These are phyloP conservation scores for Leptographium galeiforme DNA, from an alignment of 2,329 filamentous ascomycete species.

Conservation along the genomic window DNA sequence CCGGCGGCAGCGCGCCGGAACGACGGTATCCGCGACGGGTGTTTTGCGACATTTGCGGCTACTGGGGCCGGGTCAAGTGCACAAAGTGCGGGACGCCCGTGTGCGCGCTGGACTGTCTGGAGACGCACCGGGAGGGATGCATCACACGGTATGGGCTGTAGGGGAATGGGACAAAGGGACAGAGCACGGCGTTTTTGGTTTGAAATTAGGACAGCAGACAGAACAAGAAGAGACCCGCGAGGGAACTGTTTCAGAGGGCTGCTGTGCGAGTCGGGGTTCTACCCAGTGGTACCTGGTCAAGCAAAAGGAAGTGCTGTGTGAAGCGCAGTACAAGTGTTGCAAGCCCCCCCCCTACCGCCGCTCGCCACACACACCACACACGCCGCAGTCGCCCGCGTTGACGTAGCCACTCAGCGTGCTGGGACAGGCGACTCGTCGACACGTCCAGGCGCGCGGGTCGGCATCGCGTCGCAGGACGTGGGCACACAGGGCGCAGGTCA, in stretches of 20 bases:
- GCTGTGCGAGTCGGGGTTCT: too few relatives aligned
- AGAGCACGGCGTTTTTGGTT: neutral
- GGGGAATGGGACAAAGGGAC: neutral
- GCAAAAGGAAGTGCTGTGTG: too few relatives aligned
- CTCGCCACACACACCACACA: slow-evolving; percentile 57
- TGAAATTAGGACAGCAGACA: neutral
- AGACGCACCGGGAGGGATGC: slow-evolving; percentile 58
- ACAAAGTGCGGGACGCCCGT: slow-evolving; percentile 65
- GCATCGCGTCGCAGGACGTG: slow-evolving; percentile 49
- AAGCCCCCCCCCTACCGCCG: too few relatives aligned
- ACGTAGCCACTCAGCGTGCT: slow-evolving; percentile 42
- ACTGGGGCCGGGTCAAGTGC: slow-evolving; percentile 66
- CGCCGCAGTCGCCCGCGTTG: slow-evolving; percentile 55
- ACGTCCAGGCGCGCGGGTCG: slow-evolving; percentile 50
- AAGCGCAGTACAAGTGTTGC: too few relatives aligned
- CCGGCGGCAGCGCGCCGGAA: slow-evolving; percentile 24
- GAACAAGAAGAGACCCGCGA: too few relatives aligned
- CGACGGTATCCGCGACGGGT: slow-evolving; percentile 43
- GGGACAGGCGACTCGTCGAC: slow-evolving; percentile 40
- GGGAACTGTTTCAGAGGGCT: too few relatives aligned
- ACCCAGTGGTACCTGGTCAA: too few relatives aligned
- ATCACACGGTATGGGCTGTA: slow-evolving; percentile 47
- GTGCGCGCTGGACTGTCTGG: slow-evolving; percentile 65
- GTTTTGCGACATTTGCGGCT: slow-evolving; percentile 72
- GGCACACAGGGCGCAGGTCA: slow-evolving; percentile 55